These are phyloP conservation scores for Auricularia heimuer DNA, from an alignment of 768 basidiomycete genomes.

Conservation along the genomic window DNA sequence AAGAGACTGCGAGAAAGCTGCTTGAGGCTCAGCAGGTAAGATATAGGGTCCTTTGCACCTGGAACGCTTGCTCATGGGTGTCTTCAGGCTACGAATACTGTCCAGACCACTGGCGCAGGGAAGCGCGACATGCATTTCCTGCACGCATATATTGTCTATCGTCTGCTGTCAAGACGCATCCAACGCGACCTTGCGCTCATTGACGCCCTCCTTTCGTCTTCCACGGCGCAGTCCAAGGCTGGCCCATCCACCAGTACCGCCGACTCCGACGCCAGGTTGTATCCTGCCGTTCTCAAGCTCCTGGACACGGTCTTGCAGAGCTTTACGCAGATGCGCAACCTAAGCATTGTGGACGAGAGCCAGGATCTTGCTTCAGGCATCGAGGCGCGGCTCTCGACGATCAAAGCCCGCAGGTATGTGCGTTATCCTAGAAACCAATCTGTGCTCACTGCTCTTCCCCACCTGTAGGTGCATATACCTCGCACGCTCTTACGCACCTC, in stretches of 20 bases:
- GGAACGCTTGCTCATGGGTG: constrained; percentile 4
- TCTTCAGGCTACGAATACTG: constrained; percentile 10
- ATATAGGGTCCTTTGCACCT: not conserved
- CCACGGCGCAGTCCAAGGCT: constrained; percentile 18
- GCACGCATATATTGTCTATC: constrained; percentile 79
- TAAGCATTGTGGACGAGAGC: constrained; percentile 82
- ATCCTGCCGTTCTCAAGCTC: constrained; percentile 75
- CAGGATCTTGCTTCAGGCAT: constrained; percentile 71
- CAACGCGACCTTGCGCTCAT: constrained; percentile 81
- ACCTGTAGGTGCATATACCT: constrained; percentile 59
- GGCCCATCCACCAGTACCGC: constrained; percentile 25
- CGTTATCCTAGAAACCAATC: not conserved
- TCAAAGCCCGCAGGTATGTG: constrained; percentile 60
- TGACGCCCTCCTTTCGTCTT: constrained; percentile 44
- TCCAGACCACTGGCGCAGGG: constrained; percentile 29
- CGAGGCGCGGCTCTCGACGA: constrained; percentile 65
- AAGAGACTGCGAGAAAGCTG: constrained; percentile 70
- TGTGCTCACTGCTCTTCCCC: constrained; percentile 1
- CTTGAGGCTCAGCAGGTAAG: constrained; percentile 76
- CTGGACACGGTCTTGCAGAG: constrained; percentile 81
- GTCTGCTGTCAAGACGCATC: constrained; percentile 77
- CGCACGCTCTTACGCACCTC: constrained; percentile 59
- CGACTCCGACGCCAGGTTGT: constrained; percentile 61
- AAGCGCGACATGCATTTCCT: constrained; percentile 73
- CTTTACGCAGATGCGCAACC: constrained; percentile 69